Evolutionary conservation across 192 early-diverging fungal genomes (phyloP), one percentile per base, ranked within the genome.

Genomic region (Coemansia nantahalensis): DNA sequence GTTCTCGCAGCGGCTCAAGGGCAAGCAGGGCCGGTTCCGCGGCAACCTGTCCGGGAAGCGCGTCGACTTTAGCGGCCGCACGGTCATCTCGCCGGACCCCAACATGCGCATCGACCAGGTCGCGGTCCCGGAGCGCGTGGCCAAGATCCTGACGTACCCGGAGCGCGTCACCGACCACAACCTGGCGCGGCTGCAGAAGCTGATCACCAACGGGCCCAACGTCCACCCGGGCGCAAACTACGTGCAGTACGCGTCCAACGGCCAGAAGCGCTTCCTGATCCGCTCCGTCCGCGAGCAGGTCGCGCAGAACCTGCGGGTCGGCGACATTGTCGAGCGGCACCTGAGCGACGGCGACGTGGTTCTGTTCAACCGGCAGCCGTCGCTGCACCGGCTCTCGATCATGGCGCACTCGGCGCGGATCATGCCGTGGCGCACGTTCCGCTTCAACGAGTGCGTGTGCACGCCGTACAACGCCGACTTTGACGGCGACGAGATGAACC

Each of bases 381-480:
- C 93, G 11, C 81, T 99, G 55, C 97, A 99, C 78, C 89, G 93
- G 51, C 83, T 97, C 45, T 86, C 83, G 67, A 98, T 98, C 56
- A 95, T 99, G 94, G 89, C 95, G 1, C 95, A 98, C 68, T 91
- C 86, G 70, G 92, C 82, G 30, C 78, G 80, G 45, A 82, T 97
- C 23, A 86, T 89, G 62, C 97, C 95, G 4, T 95, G 94, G 93
- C 77, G 94, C 57, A 99, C 97, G 8, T 93, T 98, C 81, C 88
- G 95, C 43, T 96, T 99, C 82, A 99, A 99, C 75, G 94, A 98
- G 65, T 99, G 94, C 83, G 95, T 97, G n/a, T 98, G 95, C 69
- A 87, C 90, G 14, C 97, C 95, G 26, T 99, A 98, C 64, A 99
- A 99, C 68, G 97, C 97, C 32, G 97, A 98, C 84, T 98, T 98